Percentiles rank a stretch among this genome's conserved stretches.
phyloP scores from a whole-genome alignment of 768 basidiomycete genomes.

The Pleurotus eryngii region DNA sequence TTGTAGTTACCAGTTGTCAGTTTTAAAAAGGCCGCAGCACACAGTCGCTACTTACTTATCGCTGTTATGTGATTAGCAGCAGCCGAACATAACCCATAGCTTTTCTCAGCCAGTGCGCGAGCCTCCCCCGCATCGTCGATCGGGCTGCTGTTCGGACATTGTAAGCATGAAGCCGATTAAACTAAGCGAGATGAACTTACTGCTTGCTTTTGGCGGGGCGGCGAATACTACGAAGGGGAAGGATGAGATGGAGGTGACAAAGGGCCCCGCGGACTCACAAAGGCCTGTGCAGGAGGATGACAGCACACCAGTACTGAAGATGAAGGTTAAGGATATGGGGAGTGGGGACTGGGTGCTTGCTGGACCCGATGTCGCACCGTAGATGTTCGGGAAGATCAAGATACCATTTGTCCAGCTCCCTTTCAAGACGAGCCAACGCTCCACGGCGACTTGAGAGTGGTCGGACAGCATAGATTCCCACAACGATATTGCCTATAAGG shows the following conservation, averaged over 20 bases:
- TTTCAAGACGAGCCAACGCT: constrained; percentile 58
- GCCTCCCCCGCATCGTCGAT: constrained; percentile 52
- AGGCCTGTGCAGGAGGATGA: constrained; percentile 70
- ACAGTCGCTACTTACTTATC: constrained; percentile 41
- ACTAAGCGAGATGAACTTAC: constrained; percentile 22
- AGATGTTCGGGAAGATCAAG: constrained; percentile 66
- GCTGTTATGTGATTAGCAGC: constrained; percentile 80
- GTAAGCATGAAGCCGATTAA: not conserved
- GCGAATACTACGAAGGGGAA: constrained; percentile 35
- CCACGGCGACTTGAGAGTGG: constrained; percentile 51
- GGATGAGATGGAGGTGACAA: not conserved
- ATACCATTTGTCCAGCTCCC: constrained; percentile 70
- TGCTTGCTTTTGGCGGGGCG: constrained; percentile 34
- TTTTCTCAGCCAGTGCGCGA: constrained; percentile 53
- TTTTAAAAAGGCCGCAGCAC: not conserved
- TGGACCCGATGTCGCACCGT: constrained; percentile 52
- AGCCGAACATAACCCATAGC: constrained; percentile 68
- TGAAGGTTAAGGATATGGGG: constrained; percentile 74
- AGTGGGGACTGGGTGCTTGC: constrained; percentile 40
- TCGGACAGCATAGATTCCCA: constrained; percentile 67
- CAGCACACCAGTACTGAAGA: constrained; percentile 85
- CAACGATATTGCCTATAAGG: constrained; percentile 66
- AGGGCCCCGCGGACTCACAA: constrained; percentile 49
- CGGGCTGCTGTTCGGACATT: constrained; percentile 22
- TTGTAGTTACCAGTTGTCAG: not conserved